Percentiles rank a stretch among this genome's conserved stretches.
Conservation (phyloP, 208 protist species). For the Trypanosoma grayi region DNA sequence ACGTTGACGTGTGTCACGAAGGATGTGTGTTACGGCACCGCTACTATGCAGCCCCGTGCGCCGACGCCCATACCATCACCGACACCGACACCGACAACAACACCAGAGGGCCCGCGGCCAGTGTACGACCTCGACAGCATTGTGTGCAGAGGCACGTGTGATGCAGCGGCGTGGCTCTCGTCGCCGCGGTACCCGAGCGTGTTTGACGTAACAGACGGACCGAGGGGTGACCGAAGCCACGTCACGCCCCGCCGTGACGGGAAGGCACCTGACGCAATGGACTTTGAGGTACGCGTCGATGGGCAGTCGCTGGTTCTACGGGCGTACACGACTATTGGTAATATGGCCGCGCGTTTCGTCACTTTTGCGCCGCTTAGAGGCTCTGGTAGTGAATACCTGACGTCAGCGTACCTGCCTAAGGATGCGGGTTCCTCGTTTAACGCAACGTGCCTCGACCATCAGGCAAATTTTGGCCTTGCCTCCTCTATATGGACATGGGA, state of each 20-base stretch:
- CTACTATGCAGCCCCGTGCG: slow-evolving; percentile 28
- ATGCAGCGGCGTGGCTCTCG: slow-evolving; percentile 52
- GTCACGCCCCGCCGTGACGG: slow-evolving; percentile 55
- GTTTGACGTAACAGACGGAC: slow-evolving; percentile 41
- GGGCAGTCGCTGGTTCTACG: slow-evolving; percentile 55
- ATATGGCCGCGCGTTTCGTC: slow-evolving; percentile 82
- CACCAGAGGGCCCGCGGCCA: slow-evolving; percentile 13
- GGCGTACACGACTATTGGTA: slow-evolving; percentile 72
- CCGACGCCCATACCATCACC: neutral
- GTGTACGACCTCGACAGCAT: slow-evolving; percentile 69
- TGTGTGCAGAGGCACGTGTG: slow-evolving; percentile 78
- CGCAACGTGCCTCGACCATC: slow-evolving; percentile 59
- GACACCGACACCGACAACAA: slow-evolving; percentile 13
- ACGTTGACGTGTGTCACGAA: slow-evolving; percentile 38
- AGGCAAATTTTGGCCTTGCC: slow-evolving; percentile 50
- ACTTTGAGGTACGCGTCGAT: slow-evolving; percentile 54
- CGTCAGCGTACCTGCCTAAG: slow-evolving; percentile 29
- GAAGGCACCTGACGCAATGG: slow-evolving; percentile 40
- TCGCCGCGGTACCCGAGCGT: slow-evolving; percentile 24
- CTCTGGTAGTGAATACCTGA: slow-evolving; percentile 31
- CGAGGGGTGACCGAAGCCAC: slow-evolving; percentile 14
- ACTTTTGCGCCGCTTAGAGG: slow-evolving; percentile 66
- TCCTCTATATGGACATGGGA: slow-evolving; percentile 60
- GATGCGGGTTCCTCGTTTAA: slow-evolving; percentile 75
- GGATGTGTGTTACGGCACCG: slow-evolving; percentile 31